phyloP scores from a whole-genome alignment of 371 early-diverging fungal genomes.

The Dichotomocladium elegans region DNA sequence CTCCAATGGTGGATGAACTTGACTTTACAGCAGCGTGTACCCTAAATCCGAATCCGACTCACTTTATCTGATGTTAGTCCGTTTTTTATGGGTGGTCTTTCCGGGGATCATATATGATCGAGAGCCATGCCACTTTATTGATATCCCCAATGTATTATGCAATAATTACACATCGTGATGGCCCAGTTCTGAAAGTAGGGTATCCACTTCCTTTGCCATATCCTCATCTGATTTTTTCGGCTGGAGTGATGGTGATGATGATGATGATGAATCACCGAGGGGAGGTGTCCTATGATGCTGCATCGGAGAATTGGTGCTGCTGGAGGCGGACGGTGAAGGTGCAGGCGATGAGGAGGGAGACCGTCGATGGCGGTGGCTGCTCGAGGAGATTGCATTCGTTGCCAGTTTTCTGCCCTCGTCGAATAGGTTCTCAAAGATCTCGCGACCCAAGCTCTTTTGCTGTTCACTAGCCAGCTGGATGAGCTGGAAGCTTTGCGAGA shows the following conservation, averaged over 20 bases:
- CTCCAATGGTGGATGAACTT: no score
- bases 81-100: no score
- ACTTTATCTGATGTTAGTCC: no score
- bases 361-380: not conserved
- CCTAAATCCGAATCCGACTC: no score
- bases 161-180: conserved; percentile 27
- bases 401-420: conserved; percentile 53
- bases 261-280: conserved; percentile 4
- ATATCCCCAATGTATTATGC: no score
- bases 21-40: no score
- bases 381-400: conserved; percentile 1
- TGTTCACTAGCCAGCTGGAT: conserved; percentile 53
- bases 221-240: conserved; percentile 11
- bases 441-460: conserved; percentile 52
- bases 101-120: no score
- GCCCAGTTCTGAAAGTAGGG: conserved; percentile 32
- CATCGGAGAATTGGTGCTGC: not conserved
- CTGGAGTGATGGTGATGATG: not conserved
- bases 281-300: conserved; percentile 4
- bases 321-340: conserved; percentile 11
- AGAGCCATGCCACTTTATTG: no score
- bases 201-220: conserved; percentile 29
- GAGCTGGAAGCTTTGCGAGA: conserved; percentile 58
- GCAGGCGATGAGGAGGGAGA: conserved; percentile 2
- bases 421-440: conserved; percentile 56